Evolutionary conservation across 768 basidiomycete species (phyloP), one percentile per base, ranked within the genome.

Genomic region (Rhodotorula sphaerocarpa): DNA sequence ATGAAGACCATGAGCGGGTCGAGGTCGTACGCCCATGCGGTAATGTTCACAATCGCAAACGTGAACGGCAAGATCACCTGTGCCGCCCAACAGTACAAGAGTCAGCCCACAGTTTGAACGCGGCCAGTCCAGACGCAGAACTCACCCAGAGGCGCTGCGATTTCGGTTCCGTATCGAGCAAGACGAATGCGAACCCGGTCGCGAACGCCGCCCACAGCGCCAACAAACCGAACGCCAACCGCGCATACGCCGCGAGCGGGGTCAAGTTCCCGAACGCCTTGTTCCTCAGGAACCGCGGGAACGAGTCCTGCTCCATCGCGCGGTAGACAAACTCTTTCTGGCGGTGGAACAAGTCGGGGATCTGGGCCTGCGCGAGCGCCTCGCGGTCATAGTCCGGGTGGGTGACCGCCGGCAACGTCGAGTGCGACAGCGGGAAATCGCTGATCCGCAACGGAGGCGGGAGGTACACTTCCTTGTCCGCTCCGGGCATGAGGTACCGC

Each of bases 251-350:
- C 27, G 87, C 87, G 69, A 95, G 80, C 23, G 92, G 90, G 3
- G 95, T 96, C 56, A 99, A 78, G 75, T 97, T 99, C 33, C 90
- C 90, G 73, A 96, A 97, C n/a, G 92, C 92, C 77, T 97, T 99
- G 3, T 89, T 85, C 62, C 95, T 82, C 51, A 99, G 79, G 81
- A 99, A 97, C 9, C 93, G 82, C 41, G 77, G 76, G 70, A 76
- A 78, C 50, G 75, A 74, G 62, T 78, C 78, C 31, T 50, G 46
- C 61, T 73, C 71, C 70, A 73, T 72, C 36, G 63, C 53, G 43
- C 72, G 57, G 57, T 71, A 73, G 27, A 72, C 66, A 41, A 63
- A 71, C 73, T 95, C 90, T 79, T 97, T 96, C 79, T 97, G 93
- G 0, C 85, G 79, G 74, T 97, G 90, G 79, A 95, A 97, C 79